Evolutionary conservation across 805 yeast species (phyloP), one percentile per base, ranked within the genome.

Genomic region (Candida takata): DNA sequence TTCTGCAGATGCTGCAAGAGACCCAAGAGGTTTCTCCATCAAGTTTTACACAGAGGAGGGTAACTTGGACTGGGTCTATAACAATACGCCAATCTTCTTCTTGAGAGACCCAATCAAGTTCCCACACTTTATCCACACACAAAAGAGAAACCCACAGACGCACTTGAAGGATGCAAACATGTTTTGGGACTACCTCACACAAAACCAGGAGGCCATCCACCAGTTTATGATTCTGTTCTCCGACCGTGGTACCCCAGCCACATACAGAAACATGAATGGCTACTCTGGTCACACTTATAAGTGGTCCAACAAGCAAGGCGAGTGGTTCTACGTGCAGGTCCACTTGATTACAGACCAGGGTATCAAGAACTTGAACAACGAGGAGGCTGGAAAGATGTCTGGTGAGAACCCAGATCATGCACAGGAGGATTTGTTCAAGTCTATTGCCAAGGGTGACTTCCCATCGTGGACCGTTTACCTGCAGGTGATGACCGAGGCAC

Each of bases 91-190:
- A 10, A 72, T 84, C 38, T 84, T 84, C 62, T 84, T 84, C 65
- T 63, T 84, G 45, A 77, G 95, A 65, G 94, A 85, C 58, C 87
- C 90, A 35, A 67, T 79, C 40, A 84, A 85, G 66, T 85, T 84
- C 67, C 92, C 94, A 32, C 84, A 79, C 54, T 84, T 84, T 55
- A 84, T 84, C 55, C 95, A 85, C 62, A 81, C 95, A 15, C 95
- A 85, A 61, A 84, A 84, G 76, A 73, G 94, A 65, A 72, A 80
- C 64, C 92, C 94, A 15, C 74, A 79, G 57, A 82, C 87, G 28
- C 81, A 81, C 62, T 67, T 79, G 57, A 79, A 79, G 62, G 88
- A 80, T 60, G 67, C 85, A 24, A 77, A 77, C 64, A 75, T 76
- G 80, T 80, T 78, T 58, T 82, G 90, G 90, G 88, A 83, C 59